Evolutionary conservation across 2,329 filamentous ascomycete species (phyloP).

Genomic region (Echinosphaeria canescens): DNA sequence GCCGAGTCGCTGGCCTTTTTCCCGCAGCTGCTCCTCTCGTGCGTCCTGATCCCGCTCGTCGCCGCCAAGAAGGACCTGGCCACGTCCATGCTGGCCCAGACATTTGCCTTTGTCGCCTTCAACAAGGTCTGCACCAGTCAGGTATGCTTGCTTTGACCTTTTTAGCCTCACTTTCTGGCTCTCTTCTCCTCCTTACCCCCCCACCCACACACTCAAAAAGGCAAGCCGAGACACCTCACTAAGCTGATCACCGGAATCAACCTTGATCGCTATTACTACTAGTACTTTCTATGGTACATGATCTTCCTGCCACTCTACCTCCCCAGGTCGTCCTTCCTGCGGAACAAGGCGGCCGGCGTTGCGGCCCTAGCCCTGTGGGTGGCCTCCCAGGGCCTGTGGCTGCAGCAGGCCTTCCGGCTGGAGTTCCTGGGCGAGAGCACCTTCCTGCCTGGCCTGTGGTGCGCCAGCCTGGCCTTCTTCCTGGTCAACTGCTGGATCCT

Average conservation of each 20-base stretch:
- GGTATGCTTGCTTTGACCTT: constrained; percentile 31
- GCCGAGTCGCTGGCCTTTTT: constrained; percentile 73
- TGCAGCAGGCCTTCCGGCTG: constrained; percentile 52
- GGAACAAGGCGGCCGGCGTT: constrained; percentile 35
- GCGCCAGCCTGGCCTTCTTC: constrained; percentile 60
- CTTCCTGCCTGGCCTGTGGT: constrained; percentile 70
- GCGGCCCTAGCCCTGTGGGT: constrained; percentile 53
- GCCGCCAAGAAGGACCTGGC: constrained; percentile 68
- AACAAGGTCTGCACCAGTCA: constrained; percentile 99
- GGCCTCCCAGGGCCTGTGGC: constrained; percentile 49
- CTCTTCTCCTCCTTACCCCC: background rate
- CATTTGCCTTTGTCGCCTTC: constrained; percentile 90
- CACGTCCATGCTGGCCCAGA: constrained; percentile 78
- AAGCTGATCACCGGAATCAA: background rate
- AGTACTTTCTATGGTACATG: constrained; percentile 99
- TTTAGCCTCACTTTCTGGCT: background rate
- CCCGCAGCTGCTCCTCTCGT: constrained; percentile 67
- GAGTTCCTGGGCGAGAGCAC: constrained; percentile 67
- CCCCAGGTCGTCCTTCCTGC: constrained; percentile 52
- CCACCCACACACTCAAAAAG: too few relatives aligned
- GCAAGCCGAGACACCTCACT: too few relatives aligned
- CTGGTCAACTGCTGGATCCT: constrained; percentile 73
- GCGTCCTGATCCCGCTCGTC: constrained; percentile 44
- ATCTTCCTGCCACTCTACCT: constrained; percentile 85
- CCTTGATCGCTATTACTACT: too few relatives aligned